Percentiles rank a stretch among this genome's conserved stretches.
These are phyloP conservation scores for Fraxinus floribunda DNA, from an alignment of 305 asterid genomes.

Conservation along the genomic window DNA sequence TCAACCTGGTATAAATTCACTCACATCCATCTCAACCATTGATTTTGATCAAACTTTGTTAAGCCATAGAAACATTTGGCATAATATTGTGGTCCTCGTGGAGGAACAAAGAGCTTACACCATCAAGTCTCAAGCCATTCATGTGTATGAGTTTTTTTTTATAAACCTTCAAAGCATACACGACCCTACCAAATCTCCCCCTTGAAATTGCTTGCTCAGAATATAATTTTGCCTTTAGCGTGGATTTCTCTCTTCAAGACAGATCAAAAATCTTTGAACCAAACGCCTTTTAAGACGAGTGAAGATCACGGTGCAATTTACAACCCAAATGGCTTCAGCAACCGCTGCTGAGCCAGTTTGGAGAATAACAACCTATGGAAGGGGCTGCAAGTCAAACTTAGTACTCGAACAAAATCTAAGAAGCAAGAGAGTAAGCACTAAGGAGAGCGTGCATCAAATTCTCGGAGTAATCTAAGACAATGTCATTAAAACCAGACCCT, in stretches of 20 bases:
- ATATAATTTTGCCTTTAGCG: background rate
- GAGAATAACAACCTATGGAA: background rate
- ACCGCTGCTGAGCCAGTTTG: background rate
- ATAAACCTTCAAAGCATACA: background rate
- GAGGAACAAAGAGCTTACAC: background rate
- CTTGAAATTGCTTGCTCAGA: background rate
- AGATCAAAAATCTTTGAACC: background rate
- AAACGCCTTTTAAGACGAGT: background rate
- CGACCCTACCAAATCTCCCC: conserved; percentile 1
- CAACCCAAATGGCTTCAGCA: conserved; percentile 2
- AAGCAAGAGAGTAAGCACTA: background rate
- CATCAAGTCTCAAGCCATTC: conserved; percentile 4
- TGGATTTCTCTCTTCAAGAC: background rate
- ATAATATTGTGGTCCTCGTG: background rate
- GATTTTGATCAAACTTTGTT: background rate
- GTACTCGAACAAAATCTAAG: background rate
- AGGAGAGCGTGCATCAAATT: background rate
- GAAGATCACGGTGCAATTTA: background rate
- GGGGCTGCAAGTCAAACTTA: background rate
- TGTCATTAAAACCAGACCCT: background rate
- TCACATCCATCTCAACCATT: background rate
- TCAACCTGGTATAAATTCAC: background rate
- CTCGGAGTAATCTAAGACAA: background rate
- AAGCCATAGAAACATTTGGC: background rate
- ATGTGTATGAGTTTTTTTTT: background rate